These are phyloP conservation scores for Rutstroemia sydowiana DNA, from an alignment of 2,329 filamentous ascomycete genomes.

Conservation along the genomic window DNA sequence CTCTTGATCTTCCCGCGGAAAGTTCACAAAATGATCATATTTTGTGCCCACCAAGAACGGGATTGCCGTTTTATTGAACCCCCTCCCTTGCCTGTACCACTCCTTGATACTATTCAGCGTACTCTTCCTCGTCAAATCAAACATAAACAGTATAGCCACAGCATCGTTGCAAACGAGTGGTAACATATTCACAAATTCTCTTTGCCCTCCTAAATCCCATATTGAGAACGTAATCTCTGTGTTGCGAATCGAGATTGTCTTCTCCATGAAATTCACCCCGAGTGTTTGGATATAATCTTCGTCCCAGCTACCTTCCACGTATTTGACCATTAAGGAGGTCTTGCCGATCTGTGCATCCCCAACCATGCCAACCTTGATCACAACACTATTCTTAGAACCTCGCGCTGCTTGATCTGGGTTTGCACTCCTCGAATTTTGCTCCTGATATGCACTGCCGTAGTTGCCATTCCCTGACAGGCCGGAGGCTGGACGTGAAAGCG, in stretches of 20 bases:
- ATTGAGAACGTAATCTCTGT: constrained; percentile 99
- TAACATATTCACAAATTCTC: constrained; percentile 99
- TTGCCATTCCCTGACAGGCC: constrained; percentile 28
- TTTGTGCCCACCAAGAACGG: constrained; percentile 96
- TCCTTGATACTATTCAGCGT: constrained; percentile 99
- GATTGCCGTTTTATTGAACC: constrained; percentile 99
- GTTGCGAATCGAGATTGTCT: constrained; percentile 98
- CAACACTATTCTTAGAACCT: constrained; percentile 59
- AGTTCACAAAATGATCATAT: constrained; percentile 99
- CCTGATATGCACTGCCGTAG: constrained; percentile 28
- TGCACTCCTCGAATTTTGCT: constrained; percentile 27
- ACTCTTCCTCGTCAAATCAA: constrained; percentile 95
- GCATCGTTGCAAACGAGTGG: constrained; percentile 99
- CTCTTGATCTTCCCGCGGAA: constrained; percentile 93
- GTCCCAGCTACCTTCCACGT: constrained; percentile 98
- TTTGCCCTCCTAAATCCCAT: constrained; percentile 95
- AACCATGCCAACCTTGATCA: constrained; percentile 99
- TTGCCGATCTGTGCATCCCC: constrained; percentile 98
- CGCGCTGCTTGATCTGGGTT: constrained; percentile 14
- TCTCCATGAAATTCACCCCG: constrained; percentile 99
- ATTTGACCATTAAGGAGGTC: constrained; percentile 99
- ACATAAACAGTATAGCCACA: constrained; percentile 99
- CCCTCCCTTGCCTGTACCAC: constrained; percentile 95
- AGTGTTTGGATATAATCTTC: constrained; percentile 99
- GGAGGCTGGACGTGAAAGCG: constrained; percentile 29